Evolutionary conservation across 352 stramenopile genomes (phyloP).

Genomic region (Phytopythium vexans): DNA sequence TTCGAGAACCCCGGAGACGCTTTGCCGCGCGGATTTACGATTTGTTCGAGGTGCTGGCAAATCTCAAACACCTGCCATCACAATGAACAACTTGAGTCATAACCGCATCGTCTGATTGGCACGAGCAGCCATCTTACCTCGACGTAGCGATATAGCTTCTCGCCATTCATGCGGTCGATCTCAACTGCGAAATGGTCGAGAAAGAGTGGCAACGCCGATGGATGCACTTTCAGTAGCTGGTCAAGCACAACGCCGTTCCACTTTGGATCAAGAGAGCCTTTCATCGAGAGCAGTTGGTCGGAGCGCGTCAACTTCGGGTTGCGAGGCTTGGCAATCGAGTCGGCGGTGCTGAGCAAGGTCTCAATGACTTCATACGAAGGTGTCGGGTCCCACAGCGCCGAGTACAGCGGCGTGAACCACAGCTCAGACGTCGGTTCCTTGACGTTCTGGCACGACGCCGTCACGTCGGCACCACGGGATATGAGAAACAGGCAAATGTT

Average conservation of each 20-base stretch:
- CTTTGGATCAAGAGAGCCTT: slow-evolving; percentile 21
- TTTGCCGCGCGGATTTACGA: slow-evolving; percentile 27
- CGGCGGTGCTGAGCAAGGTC: slow-evolving; percentile 36
- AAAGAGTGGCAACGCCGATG: slow-evolving; percentile 31
- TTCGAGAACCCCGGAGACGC: slow-evolving; percentile 23
- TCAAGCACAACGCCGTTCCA: slow-evolving; percentile 45
- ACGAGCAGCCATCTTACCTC: slow-evolving; percentile 18
- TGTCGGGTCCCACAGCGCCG: slow-evolving; percentile 28
- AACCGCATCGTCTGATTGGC: neutral
- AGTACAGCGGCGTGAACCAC: slow-evolving; percentile 48
- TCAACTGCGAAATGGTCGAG: slow-evolving; percentile 44
- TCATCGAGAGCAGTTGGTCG: slow-evolving; percentile 16
- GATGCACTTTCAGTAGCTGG: slow-evolving; percentile 36
- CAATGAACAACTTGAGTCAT: neutral
- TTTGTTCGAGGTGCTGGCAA: slow-evolving; percentile 37
- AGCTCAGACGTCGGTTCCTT: slow-evolving; percentile 24
- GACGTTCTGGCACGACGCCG: slow-evolving; percentile 35
- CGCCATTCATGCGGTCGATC: slow-evolving; percentile 47
- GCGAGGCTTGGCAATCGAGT: slow-evolving; percentile 37
- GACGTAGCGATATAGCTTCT: slow-evolving; percentile 39
- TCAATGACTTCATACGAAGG: slow-evolving; percentile 45
- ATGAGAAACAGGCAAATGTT: slow-evolving; percentile 41
- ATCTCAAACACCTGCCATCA: slow-evolving; percentile 31
- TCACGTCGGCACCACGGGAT: slow-evolving; percentile 34
- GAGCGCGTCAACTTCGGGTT: slow-evolving; percentile 32